Evolutionary conservation across 306 rosid genomes (phyloP).

Genomic region (Acacia crassicarpa): DNA sequence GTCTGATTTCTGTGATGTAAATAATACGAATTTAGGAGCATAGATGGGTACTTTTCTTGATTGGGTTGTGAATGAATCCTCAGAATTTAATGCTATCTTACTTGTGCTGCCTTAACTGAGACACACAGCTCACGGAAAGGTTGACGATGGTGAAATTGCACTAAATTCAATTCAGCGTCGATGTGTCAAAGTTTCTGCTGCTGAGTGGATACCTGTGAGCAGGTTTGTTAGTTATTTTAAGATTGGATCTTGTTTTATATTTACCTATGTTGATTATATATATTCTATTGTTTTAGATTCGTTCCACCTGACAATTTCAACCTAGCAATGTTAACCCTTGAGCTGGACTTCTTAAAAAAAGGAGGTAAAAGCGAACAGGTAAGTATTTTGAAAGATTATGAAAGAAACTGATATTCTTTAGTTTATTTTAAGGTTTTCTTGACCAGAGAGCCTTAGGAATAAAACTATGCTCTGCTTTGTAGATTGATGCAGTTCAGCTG

Average conservation of each 20-base stretch:
- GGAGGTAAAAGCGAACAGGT: slow-evolving; percentile 86
- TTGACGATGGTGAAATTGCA: slow-evolving; percentile 65
- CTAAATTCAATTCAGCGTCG: slow-evolving; percentile 89
- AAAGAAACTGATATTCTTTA: not conserved
- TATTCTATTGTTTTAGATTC: slow-evolving; percentile 52
- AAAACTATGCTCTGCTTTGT: slow-evolving; percentile 32
- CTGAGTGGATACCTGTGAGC: slow-evolving; percentile 53
- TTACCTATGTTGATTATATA: not conserved
- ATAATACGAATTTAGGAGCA: not conserved
- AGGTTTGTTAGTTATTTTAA: slow-evolving; percentile 39
- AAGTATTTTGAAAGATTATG: slow-evolving; percentile 2
- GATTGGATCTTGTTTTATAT: slow-evolving; percentile 11
- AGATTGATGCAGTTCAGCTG: slow-evolving; percentile 87
- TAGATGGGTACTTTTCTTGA: not conserved
- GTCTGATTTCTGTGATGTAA: slow-evolving; percentile 16
- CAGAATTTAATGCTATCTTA: not conserved
- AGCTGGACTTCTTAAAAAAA: slow-evolving; percentile 82
- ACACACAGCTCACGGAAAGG: slow-evolving; percentile 66
- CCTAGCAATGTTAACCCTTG: slow-evolving; percentile 76
- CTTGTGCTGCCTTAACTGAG: slow-evolving; percentile 61
- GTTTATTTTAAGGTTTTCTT: slow-evolving; percentile 11
- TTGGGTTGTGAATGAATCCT: not conserved
- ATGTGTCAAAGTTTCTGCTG: slow-evolving; percentile 72
- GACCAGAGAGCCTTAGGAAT: slow-evolving; percentile 6
- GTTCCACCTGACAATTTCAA: slow-evolving; percentile 74